phyloP scores from a whole-genome alignment of 2,329 filamentous ascomycete genomes.

The Keithomyces neogunnii region DNA sequence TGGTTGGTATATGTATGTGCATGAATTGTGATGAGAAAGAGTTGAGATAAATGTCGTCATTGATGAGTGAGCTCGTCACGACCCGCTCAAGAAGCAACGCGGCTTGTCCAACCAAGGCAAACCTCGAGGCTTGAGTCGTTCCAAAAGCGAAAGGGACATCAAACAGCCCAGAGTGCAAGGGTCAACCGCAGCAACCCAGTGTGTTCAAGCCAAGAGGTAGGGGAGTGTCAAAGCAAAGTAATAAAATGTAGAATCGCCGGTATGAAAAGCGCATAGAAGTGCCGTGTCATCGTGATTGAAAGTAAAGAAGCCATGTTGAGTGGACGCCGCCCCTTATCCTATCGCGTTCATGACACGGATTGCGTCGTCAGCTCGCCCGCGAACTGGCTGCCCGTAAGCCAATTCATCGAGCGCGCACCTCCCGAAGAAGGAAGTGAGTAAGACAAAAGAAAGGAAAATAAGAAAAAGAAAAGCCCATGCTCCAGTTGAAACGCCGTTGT shows the following conservation, averaged over 20 bases:
- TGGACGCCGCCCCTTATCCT: slow-evolving; percentile 21
- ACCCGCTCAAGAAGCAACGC: neutral
- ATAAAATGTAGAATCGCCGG: neutral
- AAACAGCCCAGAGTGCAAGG: neutral
- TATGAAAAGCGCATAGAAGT: slow-evolving; percentile 7
- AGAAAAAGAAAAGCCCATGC: slow-evolving; percentile 2
- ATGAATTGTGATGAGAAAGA: neutral
- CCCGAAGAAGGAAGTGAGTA: neutral
- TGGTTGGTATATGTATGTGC: slow-evolving; percentile 1
- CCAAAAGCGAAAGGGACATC: neutral
- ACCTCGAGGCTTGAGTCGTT: neutral
- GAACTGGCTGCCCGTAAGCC: slow-evolving; percentile 5
- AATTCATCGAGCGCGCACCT: slow-evolving; percentile 1
- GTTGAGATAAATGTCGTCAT: no score
- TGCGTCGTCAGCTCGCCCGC: slow-evolving; percentile 9
- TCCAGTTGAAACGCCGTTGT: slow-evolving; percentile 2
- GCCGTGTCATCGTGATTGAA: slow-evolving; percentile 25
- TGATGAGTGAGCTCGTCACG: no score
- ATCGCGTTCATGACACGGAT: slow-evolving; percentile 19
- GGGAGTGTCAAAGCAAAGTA: neutral
- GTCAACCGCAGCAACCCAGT: neutral
- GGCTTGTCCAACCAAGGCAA: neutral
- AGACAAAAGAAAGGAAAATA: no score
- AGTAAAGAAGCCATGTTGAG: slow-evolving; percentile 15
- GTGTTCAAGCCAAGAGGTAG: neutral